Evolutionary conservation across 192 early-diverging fungal species (phyloP), one percentile per base, ranked within the genome.

Genomic region (Lobosporangium transversale): DNA sequence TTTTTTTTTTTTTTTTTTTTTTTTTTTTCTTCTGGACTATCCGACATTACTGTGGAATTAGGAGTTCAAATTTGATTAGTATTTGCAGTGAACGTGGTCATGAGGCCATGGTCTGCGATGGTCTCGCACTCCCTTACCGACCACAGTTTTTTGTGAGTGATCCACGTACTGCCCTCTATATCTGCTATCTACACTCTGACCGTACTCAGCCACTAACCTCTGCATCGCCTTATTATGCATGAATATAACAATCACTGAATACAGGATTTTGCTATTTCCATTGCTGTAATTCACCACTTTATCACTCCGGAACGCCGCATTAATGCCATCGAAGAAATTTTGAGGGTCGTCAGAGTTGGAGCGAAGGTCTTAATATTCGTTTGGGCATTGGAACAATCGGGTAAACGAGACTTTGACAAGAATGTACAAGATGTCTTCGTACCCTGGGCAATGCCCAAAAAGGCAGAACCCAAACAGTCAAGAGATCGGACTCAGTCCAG

Each of bases 251-350:
- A n/a, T n/a, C n/a, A n/a, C n/a, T n/a, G n/a, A n/a, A n/a, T 40
- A 7, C 9, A 93, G 92, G 94, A 99, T 81, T 99, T 97, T 88
- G 89, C 89, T 0, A 88, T 97, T 37, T 98, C 96, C 0, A 99
- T 99, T 62, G 96, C 96, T 15, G 96, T 97, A 5, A 95, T 98
- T 54, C 96, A 97, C 80, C 96, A 98, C 70, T 91, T 99, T 36
- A 89, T 95, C 7, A 86, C 91, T 0, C 81, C 84, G 0, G 92
- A 94, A 63, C 85, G 97, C 27, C 71, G 97, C 42, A 17, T 81
- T 9, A 63, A 62, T 3, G 97, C 96, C 0, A 83, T 96, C 10
- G 65, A 86, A 58, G 97, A 99, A 68, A 75, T 98, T 5, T 56
- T 94, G 12, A 64, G 95, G 26, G 88, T 95, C n/a, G 80, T 94